Conservation (phyloP, 768 basidiomycete species). For the Lentinula boryana region DNA sequence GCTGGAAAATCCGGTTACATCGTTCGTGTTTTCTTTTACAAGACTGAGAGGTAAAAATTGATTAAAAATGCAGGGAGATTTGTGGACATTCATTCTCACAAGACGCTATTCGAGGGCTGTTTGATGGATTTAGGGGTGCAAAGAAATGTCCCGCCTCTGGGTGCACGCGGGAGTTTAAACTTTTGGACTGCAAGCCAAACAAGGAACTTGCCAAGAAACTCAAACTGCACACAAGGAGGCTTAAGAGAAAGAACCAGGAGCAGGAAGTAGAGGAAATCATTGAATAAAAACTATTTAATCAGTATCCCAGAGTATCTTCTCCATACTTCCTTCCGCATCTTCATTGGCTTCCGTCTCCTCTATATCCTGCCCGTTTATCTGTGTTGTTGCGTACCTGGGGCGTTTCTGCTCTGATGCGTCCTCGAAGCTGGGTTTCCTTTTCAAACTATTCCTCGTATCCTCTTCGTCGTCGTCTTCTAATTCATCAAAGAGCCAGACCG, state of each 20-base stretch:
- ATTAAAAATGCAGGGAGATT: constrained; percentile 33
- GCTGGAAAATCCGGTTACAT: constrained; percentile 72
- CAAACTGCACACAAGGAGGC: constrained; percentile 51
- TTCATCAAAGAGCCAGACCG: not conserved
- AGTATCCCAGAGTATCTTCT: not conserved
- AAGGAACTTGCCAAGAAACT: constrained; percentile 57
- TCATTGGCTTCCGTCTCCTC: not conserved
- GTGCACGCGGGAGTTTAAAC: constrained; percentile 53
- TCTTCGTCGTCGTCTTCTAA: not conserved
- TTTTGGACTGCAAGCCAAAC: constrained; percentile 46
- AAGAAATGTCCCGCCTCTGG: constrained; percentile 68
- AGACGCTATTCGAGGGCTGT: constrained; percentile 61
- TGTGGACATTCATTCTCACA: constrained; percentile 85
- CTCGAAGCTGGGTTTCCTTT: not conserved
- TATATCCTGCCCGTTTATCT: not conserved
- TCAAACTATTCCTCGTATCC: not conserved
- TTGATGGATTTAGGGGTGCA: constrained; percentile 30
- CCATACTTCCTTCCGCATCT: not conserved
- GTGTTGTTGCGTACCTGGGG: not conserved
- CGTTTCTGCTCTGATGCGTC: not conserved
- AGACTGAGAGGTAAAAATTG: constrained; percentile 4
- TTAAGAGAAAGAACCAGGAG: constrained; percentile 39
- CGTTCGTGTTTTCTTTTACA: constrained; percentile 45
- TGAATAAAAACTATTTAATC: constrained; percentile 22
- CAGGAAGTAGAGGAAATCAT: constrained; percentile 59